Evolutionary conservation across 306 rosid genomes (phyloP).

Genomic region (Geum urbanum): DNA sequence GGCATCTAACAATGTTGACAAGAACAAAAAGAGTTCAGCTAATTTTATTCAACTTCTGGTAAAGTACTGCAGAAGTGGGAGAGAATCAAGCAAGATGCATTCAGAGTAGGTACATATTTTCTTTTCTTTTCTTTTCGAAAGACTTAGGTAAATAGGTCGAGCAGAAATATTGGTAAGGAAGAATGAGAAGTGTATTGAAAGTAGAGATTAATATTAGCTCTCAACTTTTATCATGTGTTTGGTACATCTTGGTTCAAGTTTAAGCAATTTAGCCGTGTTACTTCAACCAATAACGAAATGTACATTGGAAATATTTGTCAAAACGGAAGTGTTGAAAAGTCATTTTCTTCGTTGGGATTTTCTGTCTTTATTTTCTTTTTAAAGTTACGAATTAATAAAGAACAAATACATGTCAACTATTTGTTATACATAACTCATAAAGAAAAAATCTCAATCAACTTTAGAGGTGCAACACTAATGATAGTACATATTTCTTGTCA

Average conservation of each 20-base stretch:
- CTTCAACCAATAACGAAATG: constrained; percentile 19
- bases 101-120: too few species aligned
- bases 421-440: too few species aligned
- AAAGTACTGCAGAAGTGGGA: constrained; percentile 1
- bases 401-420: neutral
- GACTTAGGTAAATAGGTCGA: neutral
- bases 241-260: constrained; percentile 13
- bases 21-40: neutral
- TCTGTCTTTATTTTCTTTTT: neutral
- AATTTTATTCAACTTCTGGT: constrained; percentile 2
- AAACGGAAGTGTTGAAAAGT: neutral
- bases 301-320: neutral
- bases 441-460: neutral
- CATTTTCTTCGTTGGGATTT: neutral
- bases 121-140: too few species aligned
- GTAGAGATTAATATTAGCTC: constrained; percentile 5
- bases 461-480: neutral
- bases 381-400: too few species aligned
- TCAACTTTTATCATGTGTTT: neutral
- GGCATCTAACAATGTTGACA: constrained; percentile 2
- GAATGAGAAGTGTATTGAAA: constrained; percentile 3
- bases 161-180: neutral
- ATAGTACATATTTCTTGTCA: too few species aligned
- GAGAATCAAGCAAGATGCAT: neutral
- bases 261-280: constrained; percentile 19